phyloP scores from a whole-genome alignment of 2,329 filamentous ascomycete species.

The Pseudogymnoascus sp. region DNA sequence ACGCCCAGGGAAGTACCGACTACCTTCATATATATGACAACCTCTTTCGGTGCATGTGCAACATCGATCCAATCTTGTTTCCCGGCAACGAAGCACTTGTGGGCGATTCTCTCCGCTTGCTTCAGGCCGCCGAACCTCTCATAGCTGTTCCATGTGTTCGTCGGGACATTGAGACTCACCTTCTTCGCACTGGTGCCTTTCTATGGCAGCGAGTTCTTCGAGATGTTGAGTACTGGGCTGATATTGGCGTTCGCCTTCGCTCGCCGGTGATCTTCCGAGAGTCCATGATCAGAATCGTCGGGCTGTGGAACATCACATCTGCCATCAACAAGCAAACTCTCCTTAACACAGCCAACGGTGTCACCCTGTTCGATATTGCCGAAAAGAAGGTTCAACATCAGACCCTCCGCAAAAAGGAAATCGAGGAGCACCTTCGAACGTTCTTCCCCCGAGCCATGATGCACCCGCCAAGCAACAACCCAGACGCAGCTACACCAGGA shows the following conservation, averaged over 20 bases:
- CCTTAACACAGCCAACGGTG: not conserved
- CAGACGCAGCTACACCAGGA: conserved; percentile 15
- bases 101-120: conserved; percentile 16
- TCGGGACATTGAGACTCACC: conserved; percentile 19
- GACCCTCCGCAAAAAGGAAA: conserved; percentile 18
- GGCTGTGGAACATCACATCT: conserved; percentile 16
- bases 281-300: conserved; percentile 23
- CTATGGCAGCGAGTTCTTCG: conserved; percentile 21
- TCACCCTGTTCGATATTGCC: conserved; percentile 15
- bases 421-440: conserved; percentile 19
- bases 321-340: conserved; percentile 15
- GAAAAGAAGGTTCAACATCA: conserved; percentile 19
- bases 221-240: conserved; percentile 21
- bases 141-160: conserved; percentile 16
- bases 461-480: conserved; percentile 12
- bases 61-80: conserved; percentile 15
- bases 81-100: conserved; percentile 15
- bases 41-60: conserved; percentile 22
- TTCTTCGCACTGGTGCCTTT: conserved; percentile 20
- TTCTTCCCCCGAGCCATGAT: conserved; percentile 20
- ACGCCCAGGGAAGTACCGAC: not conserved
- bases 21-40: conserved; percentile 23
- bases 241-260: conserved; percentile 19
- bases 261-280: conserved; percentile 25
- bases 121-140: conserved; percentile 20